Percentiles rank a stretch among this genome's conserved stretches.
These are phyloP conservation scores for Sporothrix dimorphospora DNA, from an alignment of 2,329 filamentous ascomycete species.

Conservation along the genomic window DNA sequence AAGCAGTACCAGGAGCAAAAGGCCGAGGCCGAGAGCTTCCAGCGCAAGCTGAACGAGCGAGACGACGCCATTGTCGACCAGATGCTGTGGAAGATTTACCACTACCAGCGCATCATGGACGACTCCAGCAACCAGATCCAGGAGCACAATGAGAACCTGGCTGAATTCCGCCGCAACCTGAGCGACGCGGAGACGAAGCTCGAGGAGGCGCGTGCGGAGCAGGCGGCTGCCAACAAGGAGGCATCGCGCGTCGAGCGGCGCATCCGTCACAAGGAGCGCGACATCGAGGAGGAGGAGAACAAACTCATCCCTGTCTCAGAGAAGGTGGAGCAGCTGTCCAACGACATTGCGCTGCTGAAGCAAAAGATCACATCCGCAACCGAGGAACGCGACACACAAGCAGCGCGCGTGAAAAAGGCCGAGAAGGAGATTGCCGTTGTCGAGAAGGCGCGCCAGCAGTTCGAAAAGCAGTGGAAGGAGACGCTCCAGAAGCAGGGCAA, in stretches of 20 bases:
- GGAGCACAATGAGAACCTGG: slow-evolving; percentile 91
- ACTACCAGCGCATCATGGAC: slow-evolving; percentile 91
- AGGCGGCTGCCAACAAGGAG: slow-evolving; percentile 74
- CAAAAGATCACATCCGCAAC: slow-evolving; percentile 69
- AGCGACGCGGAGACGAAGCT: slow-evolving; percentile 80
- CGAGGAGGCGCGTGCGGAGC: slow-evolving; percentile 81
- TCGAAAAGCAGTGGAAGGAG: slow-evolving; percentile 85
- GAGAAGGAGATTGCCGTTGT: slow-evolving; percentile 80
- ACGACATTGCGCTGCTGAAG: slow-evolving; percentile 69
- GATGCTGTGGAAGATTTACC: slow-evolving; percentile 94
- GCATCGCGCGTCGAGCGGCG: slow-evolving; percentile 78
- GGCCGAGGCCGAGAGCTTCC: slow-evolving; percentile 89
- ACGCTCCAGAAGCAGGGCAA: slow-evolving; percentile 84
- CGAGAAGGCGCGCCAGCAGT: slow-evolving; percentile 86
- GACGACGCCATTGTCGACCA: slow-evolving; percentile 92
- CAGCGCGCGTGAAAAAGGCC: slow-evolving; percentile 68
- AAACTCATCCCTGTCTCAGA: slow-evolving; percentile 87
- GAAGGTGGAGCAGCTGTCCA: slow-evolving; percentile 79
- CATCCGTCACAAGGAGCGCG: slow-evolving; percentile 84
- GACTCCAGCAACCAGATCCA: slow-evolving; percentile 88
- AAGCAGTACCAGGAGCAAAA: slow-evolving; percentile 98
- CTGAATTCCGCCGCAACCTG: slow-evolving; percentile 86
- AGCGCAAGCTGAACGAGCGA: slow-evolving; percentile 85
- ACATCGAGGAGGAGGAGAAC: slow-evolving; percentile 84
- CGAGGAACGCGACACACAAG: slow-evolving; percentile 76